Evolutionary conservation across 2,329 filamentous ascomycete genomes (phyloP), one percentile per base, ranked within the genome.

Genomic region (Lasiodiplodia hormozganensis): DNA sequence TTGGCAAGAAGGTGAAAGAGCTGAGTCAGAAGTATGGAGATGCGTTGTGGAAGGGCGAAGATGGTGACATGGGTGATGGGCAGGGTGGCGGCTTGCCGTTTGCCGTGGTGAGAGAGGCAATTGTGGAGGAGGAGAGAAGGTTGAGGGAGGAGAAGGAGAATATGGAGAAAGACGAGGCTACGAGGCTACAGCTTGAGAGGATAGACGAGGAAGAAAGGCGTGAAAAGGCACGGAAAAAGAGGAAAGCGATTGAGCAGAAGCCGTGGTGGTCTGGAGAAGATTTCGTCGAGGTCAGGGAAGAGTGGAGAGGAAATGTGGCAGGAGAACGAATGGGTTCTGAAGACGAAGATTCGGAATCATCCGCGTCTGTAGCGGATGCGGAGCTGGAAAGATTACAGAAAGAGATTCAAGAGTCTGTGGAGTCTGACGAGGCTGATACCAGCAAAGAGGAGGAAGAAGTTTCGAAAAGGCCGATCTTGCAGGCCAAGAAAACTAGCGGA

Each of bases 121-220:
- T 64, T n/a, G 18, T 53, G 18, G 60, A 12, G 47, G 60, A 52
- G 60, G 47, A 51, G 28, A 34, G 23, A 43, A 49, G 58, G 43
- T 25, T 62, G 43, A 51, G 43, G 16, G 16, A 31, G 40, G 36
- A 38, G 58, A 4, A 16, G 58, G 40, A n/a, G 43, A 11, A 14
- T 28, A 31, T 21, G 58, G 18, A 49, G 43, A 23, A 16, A 25
- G 58, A 51, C 1, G 25, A 51, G 43, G 43, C 21, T 6, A 28
- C 51, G 16, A 36, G 18, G 28, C 40, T 2, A 25, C 40, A 43
- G 54, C 4, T 60, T 14, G 36, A 43, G 38, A 40, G 23, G 57
- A 4, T 60, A 18, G 57, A n/a, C 2, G 54, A n/a, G 28, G 53
- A 52, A 34, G 31, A 25, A 14, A 23, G 54, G 14, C 5, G 38